Evolutionary conservation across 1,139 yeast species (phyloP).

Genomic region (Lodderomyces parapsilosis): DNA sequence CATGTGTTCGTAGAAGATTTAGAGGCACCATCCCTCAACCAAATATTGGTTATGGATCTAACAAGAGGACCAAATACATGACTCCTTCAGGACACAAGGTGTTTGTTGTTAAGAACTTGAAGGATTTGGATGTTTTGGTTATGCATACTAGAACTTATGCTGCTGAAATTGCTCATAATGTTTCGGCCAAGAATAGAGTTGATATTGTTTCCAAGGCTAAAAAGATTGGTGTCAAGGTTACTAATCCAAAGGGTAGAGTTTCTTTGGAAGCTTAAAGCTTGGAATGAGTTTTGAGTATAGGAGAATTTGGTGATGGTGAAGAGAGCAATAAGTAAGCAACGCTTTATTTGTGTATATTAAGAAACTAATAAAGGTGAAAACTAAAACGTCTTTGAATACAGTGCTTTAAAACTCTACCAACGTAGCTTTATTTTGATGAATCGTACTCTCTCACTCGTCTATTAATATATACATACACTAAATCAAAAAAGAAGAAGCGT

Average conservation of each 20-base stretch:
- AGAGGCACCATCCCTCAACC: conserved; percentile 99
- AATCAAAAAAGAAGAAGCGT: no score
- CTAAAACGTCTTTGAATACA: not conserved
- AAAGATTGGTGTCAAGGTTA: conserved; percentile 97
- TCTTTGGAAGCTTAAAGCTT: conserved; percentile 98
- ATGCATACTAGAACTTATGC: conserved; percentile 98
- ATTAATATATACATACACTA: not conserved
- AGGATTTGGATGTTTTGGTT: conserved; percentile 92
- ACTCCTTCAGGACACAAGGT: conserved; percentile 98
- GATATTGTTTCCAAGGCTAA: conserved; percentile 95
- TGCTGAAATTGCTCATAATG: conserved; percentile 99
- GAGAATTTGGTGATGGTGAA: not conserved
- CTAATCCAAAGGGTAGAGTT: conserved; percentile 99
- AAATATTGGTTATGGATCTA: conserved; percentile 99
- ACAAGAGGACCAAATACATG: conserved; percentile 97
- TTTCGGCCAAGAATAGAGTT: conserved; percentile 98
- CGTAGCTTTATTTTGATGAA: not conserved
- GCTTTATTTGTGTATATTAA: conserved; percentile 5
- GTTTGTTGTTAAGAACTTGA: conserved; percentile 87
- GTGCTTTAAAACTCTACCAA: no score
- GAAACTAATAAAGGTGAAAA: conserved; percentile 1
- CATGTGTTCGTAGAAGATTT: conserved; percentile 99
- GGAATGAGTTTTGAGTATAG: no score
- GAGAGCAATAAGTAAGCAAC: not conserved
- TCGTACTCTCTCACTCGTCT: not conserved